A percentile compares a stretch with the other conserved stretches of the same genome.
phyloP scores from a whole-genome alignment of 257 asterid genomes.

The Nemophila menziesii region DNA sequence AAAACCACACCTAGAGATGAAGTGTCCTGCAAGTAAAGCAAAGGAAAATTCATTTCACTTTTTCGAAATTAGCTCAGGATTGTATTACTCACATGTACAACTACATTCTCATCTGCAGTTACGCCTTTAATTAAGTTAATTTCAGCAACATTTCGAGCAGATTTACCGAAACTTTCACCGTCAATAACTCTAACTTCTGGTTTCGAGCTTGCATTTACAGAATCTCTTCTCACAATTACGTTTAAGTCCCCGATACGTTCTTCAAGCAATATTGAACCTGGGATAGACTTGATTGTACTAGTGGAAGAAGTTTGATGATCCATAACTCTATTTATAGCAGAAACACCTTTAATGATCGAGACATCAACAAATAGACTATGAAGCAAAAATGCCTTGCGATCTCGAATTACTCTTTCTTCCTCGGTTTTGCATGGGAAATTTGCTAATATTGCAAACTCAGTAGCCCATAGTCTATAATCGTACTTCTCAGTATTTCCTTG shows the following conservation, averaged over 20 bases:
- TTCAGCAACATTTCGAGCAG: constrained; percentile 46
- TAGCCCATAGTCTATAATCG: constrained; percentile 88
- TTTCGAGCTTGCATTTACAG: constrained; percentile 45
- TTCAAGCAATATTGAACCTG: constrained; percentile 57
- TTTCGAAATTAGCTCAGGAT: background rate
- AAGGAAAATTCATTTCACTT: background rate
- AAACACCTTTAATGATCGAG: constrained; percentile 66
- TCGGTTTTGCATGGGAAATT: constrained; percentile 83
- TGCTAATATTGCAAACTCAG: constrained; percentile 69
- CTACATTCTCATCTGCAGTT: constrained; percentile 89
- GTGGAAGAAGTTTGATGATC: constrained; percentile 30
- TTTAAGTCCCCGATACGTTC: constrained; percentile 59
- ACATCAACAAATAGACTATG: constrained; percentile 90
- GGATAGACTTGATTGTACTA: constrained; percentile 20
- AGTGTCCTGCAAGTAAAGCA: constrained; percentile 49
- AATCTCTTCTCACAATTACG: constrained; percentile 59
- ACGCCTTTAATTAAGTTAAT: constrained; percentile 82
- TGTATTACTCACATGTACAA: constrained; percentile 56
- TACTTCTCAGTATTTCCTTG: constrained; percentile 64
- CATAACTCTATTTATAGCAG: constrained; percentile 59
- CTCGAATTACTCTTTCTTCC: constrained; percentile 89
- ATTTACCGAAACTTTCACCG: constrained; percentile 23
- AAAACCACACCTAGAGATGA: constrained; percentile 60
- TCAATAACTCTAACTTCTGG: constrained; percentile 39
- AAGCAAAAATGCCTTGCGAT: constrained; percentile 92